Percentiles rank a stretch among this genome's conserved stretches.
Evolutionary conservation across 805 yeast genomes (phyloP).

Genomic region (Saturnispora saitoi): DNA sequence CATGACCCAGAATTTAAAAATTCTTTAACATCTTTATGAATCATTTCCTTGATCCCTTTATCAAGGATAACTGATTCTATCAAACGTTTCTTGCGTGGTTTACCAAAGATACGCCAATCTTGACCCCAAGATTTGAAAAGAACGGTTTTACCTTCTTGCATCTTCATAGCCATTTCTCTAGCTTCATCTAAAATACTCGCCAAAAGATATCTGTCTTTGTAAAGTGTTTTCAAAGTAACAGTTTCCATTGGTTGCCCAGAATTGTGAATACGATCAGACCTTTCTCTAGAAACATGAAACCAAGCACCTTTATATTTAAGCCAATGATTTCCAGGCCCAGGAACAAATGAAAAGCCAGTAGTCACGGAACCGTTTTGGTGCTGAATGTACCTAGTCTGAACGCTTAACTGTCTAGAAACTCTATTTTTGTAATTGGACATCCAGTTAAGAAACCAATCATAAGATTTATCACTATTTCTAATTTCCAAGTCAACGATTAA

Average conservation of each 20-base stretch:
- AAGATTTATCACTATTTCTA: conserved; percentile 87
- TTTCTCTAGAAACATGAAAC: conserved; percentile 80
- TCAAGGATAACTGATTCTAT: conserved; percentile 84
- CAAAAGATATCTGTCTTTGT: conserved; percentile 68
- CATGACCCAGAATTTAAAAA: conserved; percentile 75
- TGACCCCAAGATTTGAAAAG: conserved; percentile 94
- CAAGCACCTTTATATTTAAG: conserved; percentile 79
- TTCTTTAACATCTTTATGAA: conserved; percentile 68
- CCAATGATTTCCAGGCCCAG: conserved; percentile 95
- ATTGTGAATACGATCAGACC: conserved; percentile 83
- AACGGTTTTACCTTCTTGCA: conserved; percentile 90
- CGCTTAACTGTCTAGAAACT: conserved; percentile 76
- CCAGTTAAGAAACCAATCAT: conserved; percentile 94
- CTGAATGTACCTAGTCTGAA: conserved; percentile 77
- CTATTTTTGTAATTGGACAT: conserved; percentile 77
- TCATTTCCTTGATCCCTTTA: conserved; percentile 55
- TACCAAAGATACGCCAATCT: conserved; percentile 98
- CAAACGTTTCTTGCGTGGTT: conserved; percentile 79
- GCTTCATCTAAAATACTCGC: conserved; percentile 69
- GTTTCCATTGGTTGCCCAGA: conserved; percentile 95
- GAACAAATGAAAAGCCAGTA: conserved; percentile 84
- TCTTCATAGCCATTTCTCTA: conserved; percentile 66
- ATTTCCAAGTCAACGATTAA: conserved; percentile 87
- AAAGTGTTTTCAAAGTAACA: conserved; percentile 84
- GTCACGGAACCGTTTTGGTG: conserved; percentile 89